A percentile compares a stretch with the other conserved stretches of the same genome.
Conservation (phyloP, 2,329 filamentous ascomycete genomes). For the Fusarium paranaense region DNA sequence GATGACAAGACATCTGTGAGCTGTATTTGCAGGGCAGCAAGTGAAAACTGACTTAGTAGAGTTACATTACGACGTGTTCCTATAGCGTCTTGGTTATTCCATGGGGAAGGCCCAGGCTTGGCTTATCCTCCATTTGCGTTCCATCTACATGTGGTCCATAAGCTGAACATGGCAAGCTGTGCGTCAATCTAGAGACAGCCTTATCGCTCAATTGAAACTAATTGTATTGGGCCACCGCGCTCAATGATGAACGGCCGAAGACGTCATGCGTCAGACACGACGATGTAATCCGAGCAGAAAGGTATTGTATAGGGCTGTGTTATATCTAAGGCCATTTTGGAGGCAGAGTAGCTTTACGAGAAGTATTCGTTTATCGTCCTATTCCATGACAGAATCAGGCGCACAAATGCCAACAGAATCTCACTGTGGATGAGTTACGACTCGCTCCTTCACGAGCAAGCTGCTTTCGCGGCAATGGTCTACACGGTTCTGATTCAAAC, state of each 20-base stretch:
- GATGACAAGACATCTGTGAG: no score
- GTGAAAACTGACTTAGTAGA: no score
- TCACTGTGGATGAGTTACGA: background rate
- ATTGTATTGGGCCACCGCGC: background rate
- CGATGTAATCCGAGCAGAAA: background rate
- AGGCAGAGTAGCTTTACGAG: background rate
- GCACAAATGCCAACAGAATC: background rate
- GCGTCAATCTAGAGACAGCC: background rate
- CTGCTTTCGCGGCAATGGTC: background rate
- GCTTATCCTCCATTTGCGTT: background rate
- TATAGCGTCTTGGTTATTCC: no score
- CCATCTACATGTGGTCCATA: background rate
- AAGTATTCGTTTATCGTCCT: background rate
- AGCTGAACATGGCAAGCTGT: background rate
- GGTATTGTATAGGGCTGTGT: background rate
- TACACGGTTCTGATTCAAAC: background rate
- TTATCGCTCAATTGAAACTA: background rate
- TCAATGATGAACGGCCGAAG: background rate
- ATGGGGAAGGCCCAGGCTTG: background rate
- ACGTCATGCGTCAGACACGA: background rate
- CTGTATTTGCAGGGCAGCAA: no score
- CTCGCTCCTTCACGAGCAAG: background rate
- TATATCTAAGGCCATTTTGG: background rate
- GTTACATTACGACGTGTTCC: no score
- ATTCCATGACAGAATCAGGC: background rate